Evolutionary conservation across 2,329 filamentous ascomycete genomes (phyloP).

Genomic region (Colletotrichum sp.): DNA sequence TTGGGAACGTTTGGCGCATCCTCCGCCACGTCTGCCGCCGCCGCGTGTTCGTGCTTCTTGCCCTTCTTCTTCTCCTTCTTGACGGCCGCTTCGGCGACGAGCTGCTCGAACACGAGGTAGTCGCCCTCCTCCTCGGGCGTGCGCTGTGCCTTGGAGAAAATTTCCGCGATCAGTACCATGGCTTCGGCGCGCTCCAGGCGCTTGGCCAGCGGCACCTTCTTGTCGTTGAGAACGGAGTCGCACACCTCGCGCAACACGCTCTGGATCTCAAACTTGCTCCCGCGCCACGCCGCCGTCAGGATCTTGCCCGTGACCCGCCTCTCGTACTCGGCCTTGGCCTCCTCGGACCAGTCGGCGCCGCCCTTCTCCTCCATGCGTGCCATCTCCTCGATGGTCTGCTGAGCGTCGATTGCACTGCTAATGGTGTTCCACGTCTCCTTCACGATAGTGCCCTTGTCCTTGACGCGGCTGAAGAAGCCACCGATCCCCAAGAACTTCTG

Average conservation of each 20-base stretch:
- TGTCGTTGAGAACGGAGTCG: conserved; percentile 81
- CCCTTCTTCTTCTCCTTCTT: conserved; percentile 92
- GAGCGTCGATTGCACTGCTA: conserved; percentile 92
- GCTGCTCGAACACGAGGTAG: conserved; percentile 97
- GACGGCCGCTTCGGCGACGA: conserved; percentile 93
- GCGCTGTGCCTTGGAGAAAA: conserved; percentile 85
- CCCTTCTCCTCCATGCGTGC: conserved; percentile 92
- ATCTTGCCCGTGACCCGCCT: conserved; percentile 97
- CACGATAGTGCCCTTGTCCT: conserved; percentile 94
- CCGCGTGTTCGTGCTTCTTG: conserved; percentile 62
- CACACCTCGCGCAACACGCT: conserved; percentile 94
- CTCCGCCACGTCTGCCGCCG: conserved; percentile 32
- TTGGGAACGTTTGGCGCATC: conserved; percentile 30
- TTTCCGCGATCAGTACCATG: conserved; percentile 84
- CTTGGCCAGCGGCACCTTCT: conserved; percentile 82
- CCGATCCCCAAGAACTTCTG: conserved; percentile 97
- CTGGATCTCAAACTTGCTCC: conserved; percentile 98
- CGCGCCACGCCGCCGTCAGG: conserved; percentile 92
- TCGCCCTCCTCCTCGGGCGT: conserved; percentile 97
- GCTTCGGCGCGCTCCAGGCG: conserved; percentile 90
- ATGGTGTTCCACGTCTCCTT: conserved; percentile 99
- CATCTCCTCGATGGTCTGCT: conserved; percentile 99
- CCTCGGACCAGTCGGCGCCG: conserved; percentile 97
- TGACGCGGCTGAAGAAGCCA: conserved; percentile 91
- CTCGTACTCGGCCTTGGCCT: conserved; percentile 95